A percentile compares a stretch with the other conserved stretches of the same genome.
phyloP scores from a whole-genome alignment of 177 flowering plant genomes.

The Telopea speciosissima region DNA sequence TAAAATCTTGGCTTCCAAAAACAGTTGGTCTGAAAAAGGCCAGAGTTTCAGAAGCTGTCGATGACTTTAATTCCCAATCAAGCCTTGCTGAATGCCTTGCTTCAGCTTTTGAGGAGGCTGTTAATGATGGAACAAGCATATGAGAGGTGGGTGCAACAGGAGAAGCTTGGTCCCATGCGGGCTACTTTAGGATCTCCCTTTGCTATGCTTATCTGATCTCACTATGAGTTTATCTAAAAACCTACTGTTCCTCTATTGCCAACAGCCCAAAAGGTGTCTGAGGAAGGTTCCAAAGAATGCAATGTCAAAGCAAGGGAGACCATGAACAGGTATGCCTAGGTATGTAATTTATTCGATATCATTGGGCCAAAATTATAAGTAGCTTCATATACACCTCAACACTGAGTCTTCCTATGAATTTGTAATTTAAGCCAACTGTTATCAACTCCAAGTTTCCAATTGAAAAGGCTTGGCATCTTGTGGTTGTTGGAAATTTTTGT shows the following conservation, averaged over 20 bases:
- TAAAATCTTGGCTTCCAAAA: conserved; percentile 41
- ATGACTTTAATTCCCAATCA: conserved; percentile 21
- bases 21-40: conserved; percentile 40
- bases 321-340: not conserved
- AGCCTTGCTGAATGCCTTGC: conserved; percentile 75
- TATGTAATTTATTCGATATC: not conserved
- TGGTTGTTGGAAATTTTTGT: not conserved
- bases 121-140: conserved; percentile 14
- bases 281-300: not conserved
- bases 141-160: conserved; percentile 1
- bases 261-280: not conserved
- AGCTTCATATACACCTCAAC: not conserved
- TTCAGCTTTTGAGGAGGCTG: conserved; percentile 51
- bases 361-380: not conserved
- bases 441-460: not conserved
- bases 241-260: not conserved
- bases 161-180: not conserved
- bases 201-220: not conserved
- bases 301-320: not conserved
- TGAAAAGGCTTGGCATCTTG: not conserved
- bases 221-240: not conserved
- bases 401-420: not conserved
- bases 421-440: not conserved
- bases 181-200: not conserved
- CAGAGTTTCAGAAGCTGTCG: conserved; percentile 26